Evolutionary conservation across 2,329 filamentous ascomycete genomes (phyloP), one percentile per base, ranked within the genome.

Genomic region (Hypoxylon sp.): DNA sequence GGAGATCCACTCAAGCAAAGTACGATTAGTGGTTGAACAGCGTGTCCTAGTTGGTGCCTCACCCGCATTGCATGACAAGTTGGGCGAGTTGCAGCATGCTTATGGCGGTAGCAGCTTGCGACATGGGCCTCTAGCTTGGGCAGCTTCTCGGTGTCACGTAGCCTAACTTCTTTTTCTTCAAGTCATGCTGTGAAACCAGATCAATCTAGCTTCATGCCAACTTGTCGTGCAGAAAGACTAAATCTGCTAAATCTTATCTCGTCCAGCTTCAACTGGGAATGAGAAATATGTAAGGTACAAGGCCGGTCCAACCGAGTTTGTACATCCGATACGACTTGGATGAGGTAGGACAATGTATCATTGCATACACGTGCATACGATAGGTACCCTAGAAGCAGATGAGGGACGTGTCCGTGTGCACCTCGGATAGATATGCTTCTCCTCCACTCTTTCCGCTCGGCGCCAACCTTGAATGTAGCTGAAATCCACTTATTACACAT

Each of bases 31-130:
- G 62, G 65, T 47, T 53, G 46, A 62, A 24, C 29, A 35, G 22
- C 35, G 46, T 63, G 51, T 44, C 26, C 42, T 42, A 35, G 51
- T 48, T 48, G 55, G 8, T 59, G 58, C 48, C 50, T 47, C 58
- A 47, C 53, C 67, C 64, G 59, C 60, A 65, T 55, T 53, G 60
- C 61, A 62, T 63, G 31, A 69, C 66, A 63, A 59, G 51, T 66
- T 64, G 53, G 61, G 67, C 58, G 50, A 66, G 57, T 63, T 71
- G 67, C 67, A 71, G 69, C 26, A 31, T 35, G 53, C 46, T 61
- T 29, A 61, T 64, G 31, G 55, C 63, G 33, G 47, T 66, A 66
- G 37, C 26, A 62, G 61, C 50, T 50, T 69, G 42, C 33, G 60
- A 58, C 54, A 60, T 52, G 50, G 44, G 48, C 47, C 62, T 65